Base-by-base conservation (phyloP, 2,329 filamentous ascomycete species). In the Colletotrichum musicola region DNA sequence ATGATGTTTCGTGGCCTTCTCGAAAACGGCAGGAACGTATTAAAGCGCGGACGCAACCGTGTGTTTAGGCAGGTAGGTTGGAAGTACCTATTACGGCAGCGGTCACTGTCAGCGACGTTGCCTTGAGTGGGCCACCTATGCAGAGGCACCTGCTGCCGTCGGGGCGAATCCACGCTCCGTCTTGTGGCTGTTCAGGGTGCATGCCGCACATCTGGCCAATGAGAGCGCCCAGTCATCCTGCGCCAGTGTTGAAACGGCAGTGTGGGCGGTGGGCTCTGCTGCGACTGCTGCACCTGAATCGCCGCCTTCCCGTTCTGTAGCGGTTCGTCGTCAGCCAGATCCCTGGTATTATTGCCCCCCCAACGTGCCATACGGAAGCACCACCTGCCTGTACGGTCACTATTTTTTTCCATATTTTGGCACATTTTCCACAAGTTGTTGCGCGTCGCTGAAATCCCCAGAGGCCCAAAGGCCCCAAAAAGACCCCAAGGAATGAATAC, bases 1-100 rank as follows among this genome's bases (percentile, higher is more conserved):
- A 51, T 61, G 55, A 25, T 66, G 62, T 65, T 51, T 69, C 62
- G 66, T 69, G 62, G 62, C 66, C 66, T 69, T 61, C 66, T 66
- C 62, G 66, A 66, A 66, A 69, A 66, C 50, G 62, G 50, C 50
- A 66, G 62, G 50, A 65, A 69, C 62, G 44, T 50, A 56, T 20
- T 49, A 46, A 40, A 54, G 40, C 35, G 38, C 35, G 30, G 35
- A 35, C 20, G 12, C 25, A 56, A 49, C 40, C 63, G 22, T 44
- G 27, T 20, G 27, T n/a, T 6, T 13, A 54, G 38, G 4, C 44
- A 44, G 2, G 20, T 56, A 44, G 38, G 47, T 50, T 4, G 22
- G 22, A 25, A 25, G 22, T 25, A 25, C 22, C 22, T 35, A 35
- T 35, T 35, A 9, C 10, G 30, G 30, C 10, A 35, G 7, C 30